Conservation (phyloP, 371 early-diverging fungal species). For the Capillidium heterosporum region DNA sequence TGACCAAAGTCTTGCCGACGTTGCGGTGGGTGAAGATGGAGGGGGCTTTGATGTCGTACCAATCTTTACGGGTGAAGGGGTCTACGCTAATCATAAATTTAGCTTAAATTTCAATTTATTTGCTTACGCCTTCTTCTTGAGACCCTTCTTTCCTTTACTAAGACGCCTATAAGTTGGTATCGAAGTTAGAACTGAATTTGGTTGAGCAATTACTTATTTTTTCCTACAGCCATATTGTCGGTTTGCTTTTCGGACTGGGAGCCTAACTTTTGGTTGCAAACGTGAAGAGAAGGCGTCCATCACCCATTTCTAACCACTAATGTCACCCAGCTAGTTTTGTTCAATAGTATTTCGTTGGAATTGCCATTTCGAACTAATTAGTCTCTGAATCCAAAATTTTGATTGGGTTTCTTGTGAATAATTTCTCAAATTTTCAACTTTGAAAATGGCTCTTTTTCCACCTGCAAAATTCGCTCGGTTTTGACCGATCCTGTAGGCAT, state of each 20-base stretch:
- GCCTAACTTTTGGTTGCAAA: neutral
- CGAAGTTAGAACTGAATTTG: neutral
- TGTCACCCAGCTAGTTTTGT: no score
- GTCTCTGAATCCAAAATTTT: no score
- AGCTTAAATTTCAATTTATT: neutral
- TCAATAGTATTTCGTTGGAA: no score
- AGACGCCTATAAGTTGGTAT: conserved; percentile 28
- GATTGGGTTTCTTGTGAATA: no score
- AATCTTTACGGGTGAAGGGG: conserved; percentile 85
- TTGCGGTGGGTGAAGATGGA: conserved; percentile 84
- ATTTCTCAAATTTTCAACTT: no score
- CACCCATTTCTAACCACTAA: neutral
- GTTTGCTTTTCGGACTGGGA: neutral
- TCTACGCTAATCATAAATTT: conserved; percentile 19
- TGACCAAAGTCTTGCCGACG: conserved; percentile 97
- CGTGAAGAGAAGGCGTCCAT: conserved; percentile 1
- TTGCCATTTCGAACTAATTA: no score
- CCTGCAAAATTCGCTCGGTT: no score
- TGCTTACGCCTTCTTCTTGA: conserved; percentile 92
- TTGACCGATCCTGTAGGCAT: no score
- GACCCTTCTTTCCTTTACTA: conserved; percentile 92
- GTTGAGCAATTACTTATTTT: conserved; percentile 65
- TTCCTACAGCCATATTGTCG: conserved; percentile 65
- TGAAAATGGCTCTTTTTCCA: no score
- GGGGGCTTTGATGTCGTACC: conserved; percentile 98